These are phyloP conservation scores for Alternaria sp. DNA, from an alignment of 2,329 filamentous ascomycete species.

Conservation along the genomic window DNA sequence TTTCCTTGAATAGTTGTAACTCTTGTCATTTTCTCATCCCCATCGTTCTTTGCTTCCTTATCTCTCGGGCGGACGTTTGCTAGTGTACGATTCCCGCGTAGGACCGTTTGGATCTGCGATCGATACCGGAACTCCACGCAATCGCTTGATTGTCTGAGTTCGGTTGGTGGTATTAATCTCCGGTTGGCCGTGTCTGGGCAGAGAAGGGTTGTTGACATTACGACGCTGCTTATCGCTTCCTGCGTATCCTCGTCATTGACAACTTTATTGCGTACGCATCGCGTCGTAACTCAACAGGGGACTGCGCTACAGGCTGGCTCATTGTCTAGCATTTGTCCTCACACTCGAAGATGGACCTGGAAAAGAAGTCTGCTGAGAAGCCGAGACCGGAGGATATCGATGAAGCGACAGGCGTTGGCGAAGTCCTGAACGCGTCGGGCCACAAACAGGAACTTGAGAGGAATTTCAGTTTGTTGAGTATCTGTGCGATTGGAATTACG, in stretches of 20 bases:
- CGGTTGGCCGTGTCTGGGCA: not conserved
- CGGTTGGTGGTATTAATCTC: not conserved
- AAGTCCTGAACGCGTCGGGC: slow-evolving; percentile 57
- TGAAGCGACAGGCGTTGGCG: slow-evolving; percentile 31
- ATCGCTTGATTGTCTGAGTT: too few species aligned
- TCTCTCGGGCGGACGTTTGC: not conserved
- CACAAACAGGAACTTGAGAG: slow-evolving; percentile 60
- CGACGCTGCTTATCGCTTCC: not conserved
- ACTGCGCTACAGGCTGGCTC: too few species aligned
- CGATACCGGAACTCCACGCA: not conserved
- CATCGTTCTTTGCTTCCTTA: not conserved
- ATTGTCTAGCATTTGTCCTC: too few species aligned
- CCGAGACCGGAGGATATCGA: slow-evolving; percentile 17
- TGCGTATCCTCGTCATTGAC: not conserved
- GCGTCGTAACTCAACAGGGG: not conserved
- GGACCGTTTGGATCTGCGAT: not conserved
- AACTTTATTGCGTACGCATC: not conserved
- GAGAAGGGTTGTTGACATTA: not conserved
- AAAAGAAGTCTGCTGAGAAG: slow-evolving; percentile 21
- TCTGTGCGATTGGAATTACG: slow-evolving; percentile 55
- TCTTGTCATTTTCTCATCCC: too few species aligned
- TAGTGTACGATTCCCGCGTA: not conserved
- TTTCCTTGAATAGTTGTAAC: too few species aligned
- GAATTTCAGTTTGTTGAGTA: slow-evolving; percentile 56
- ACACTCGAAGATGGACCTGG: slow-evolving; percentile 1